A percentile compares a stretch with the other conserved stretches of the same genome.
phyloP scores from a whole-genome alignment of 163 green algal species.

The Scenedesmus sp. region DNA sequence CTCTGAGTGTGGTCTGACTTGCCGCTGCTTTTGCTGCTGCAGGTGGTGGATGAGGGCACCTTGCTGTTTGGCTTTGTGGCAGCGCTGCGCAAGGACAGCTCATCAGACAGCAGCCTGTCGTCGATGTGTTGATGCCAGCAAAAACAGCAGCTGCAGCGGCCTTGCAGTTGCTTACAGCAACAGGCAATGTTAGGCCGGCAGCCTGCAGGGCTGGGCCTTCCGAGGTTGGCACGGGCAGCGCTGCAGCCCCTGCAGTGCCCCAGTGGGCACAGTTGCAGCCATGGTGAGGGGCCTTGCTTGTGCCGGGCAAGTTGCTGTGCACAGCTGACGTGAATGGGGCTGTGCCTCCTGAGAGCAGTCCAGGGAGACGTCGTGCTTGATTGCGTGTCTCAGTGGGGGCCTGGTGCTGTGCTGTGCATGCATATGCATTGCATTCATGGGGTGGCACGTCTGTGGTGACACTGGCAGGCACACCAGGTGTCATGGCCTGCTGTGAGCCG shows the following conservation, averaged over 20 bases:
- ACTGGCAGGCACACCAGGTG: not conserved
- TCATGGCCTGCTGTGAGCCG: not conserved
- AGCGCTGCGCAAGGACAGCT: constrained; percentile 30
- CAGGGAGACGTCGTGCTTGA: not conserved
- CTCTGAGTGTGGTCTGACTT: too few species aligned
- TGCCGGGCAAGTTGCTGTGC: not conserved
- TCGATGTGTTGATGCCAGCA: constrained; percentile 5
- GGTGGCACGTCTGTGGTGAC: not conserved
- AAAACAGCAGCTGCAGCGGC: not conserved
- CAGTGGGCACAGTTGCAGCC: too few species aligned
- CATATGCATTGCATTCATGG: not conserved
- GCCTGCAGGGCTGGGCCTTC: not conserved
- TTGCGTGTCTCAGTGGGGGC: too few species aligned
- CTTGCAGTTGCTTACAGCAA: not conserved
- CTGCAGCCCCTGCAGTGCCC: not conserved
- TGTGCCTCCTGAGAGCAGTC: not conserved
- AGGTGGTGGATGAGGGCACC: constrained; percentile 34
- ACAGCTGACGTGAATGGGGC: not conserved
- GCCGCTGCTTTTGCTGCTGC: not conserved
- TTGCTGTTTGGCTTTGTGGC: constrained; percentile 25
- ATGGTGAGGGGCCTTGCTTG: not conserved
- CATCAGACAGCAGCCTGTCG: constrained; percentile 37
- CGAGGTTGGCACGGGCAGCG: not conserved
- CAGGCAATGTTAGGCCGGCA: not conserved
- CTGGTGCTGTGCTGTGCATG: not conserved